Percentiles rank a stretch among this genome's conserved stretches.
Conservation (phyloP, 768 basidiomycete species). For the Rubroboletus pulcherrimus region DNA sequence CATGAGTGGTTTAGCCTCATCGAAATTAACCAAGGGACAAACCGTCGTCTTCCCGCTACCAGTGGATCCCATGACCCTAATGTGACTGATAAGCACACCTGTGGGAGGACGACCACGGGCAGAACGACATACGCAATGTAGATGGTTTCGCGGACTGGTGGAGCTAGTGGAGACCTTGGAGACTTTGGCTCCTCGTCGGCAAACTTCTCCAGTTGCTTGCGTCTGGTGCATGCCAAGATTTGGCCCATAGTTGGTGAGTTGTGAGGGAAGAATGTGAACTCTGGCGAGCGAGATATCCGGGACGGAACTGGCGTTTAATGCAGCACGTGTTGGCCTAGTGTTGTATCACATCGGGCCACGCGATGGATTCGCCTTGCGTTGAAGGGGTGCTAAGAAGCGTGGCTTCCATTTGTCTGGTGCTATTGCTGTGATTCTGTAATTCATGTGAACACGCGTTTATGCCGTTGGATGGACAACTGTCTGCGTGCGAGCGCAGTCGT, state of each 20-base stretch:
- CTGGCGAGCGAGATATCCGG: slow-evolving; percentile 25
- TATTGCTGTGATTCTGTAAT: slow-evolving; percentile 18
- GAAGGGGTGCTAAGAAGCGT: slow-evolving; percentile 26
- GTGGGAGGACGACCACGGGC: background rate
- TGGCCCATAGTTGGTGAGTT: slow-evolving; percentile 28
- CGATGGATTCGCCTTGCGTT: slow-evolving; percentile 24
- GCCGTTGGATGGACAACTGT: slow-evolving; percentile 8
- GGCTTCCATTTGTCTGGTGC: slow-evolving; percentile 19
- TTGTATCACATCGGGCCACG: slow-evolving; percentile 29
- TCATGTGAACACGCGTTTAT: slow-evolving; percentile 22
- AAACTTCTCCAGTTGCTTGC: slow-evolving; percentile 25
- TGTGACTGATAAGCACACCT: slow-evolving; percentile 24
- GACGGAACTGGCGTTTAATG: slow-evolving; percentile 24
- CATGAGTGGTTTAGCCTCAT: background rate
- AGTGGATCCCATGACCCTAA: slow-evolving; percentile 34
- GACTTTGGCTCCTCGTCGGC: slow-evolving; percentile 26
- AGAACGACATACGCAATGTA: slow-evolving; percentile 25
- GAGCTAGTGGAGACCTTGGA: slow-evolving; percentile 11
- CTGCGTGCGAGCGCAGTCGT: background rate
- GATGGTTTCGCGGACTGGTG: slow-evolving; percentile 24
- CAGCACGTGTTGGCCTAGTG: slow-evolving; percentile 26
- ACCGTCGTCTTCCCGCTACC: slow-evolving; percentile 36
- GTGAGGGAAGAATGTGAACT: slow-evolving; percentile 13
- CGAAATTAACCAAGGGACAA: slow-evolving; percentile 2
- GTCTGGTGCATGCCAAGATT: slow-evolving; percentile 22